These are phyloP conservation scores for Mucor plumbeus DNA, from an alignment of 371 early-diverging fungal genomes.

Conservation along the genomic window DNA sequence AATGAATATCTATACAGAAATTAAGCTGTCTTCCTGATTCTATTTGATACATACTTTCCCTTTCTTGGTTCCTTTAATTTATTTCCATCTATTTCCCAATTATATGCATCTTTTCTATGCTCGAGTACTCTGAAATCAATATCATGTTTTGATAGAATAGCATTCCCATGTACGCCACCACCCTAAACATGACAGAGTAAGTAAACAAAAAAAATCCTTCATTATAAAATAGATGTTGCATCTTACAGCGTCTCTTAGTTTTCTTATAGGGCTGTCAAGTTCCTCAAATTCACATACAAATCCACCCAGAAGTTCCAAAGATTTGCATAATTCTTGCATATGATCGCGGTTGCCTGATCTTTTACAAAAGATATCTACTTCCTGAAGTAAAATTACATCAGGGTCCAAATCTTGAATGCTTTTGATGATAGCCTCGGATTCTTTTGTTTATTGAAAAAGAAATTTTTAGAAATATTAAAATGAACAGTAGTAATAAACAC, in stretches of 20 bases:
- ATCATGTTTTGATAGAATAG: conserved; percentile 75
- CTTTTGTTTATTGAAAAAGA: conserved; percentile 20
- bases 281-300: conserved; percentile 82
- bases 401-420: conserved; percentile 62
- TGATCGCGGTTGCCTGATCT: conserved; percentile 71
- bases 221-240: background rate
- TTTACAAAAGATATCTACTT: conserved; percentile 74
- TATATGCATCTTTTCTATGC: conserved; percentile 70
- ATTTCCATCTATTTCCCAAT: conserved; percentile 77
- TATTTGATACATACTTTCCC: conserved; percentile 47
- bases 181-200: conserved; percentile 50
- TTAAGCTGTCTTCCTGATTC: background rate
- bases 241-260: conserved; percentile 47
- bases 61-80: conserved; percentile 67
- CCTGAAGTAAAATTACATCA: conserved; percentile 73
- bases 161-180: conserved; percentile 86
- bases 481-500: background rate
- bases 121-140: conserved; percentile 65
- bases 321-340: conserved; percentile 56
- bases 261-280: conserved; percentile 64
- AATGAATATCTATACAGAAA: background rate
- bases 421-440: conserved; percentile 63
- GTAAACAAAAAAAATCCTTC: background rate
- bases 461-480: background rate
- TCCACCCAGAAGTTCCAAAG: conserved; percentile 64